Conservation (phyloP, 2,329 filamentous ascomycete genomes). For the Fusarium paranaense region DNA sequence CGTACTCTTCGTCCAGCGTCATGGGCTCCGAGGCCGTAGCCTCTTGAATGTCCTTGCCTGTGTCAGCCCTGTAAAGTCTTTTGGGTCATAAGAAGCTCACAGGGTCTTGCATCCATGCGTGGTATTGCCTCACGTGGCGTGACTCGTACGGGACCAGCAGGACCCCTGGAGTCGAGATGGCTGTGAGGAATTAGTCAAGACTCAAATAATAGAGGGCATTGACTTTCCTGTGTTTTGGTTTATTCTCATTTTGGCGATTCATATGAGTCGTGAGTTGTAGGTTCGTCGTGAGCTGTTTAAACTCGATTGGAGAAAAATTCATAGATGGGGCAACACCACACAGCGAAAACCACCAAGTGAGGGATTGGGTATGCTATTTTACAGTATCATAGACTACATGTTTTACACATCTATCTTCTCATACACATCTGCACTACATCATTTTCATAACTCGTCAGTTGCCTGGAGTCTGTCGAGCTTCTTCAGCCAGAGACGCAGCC, state of each 20-base stretch:
- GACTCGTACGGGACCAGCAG: constrained; percentile 87
- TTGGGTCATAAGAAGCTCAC: constrained; percentile 51
- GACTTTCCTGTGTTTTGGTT: constrained; percentile 58
- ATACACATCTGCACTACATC: not conserved
- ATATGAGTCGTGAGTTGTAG: constrained; percentile 20
- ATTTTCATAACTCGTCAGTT: constrained; percentile 16
- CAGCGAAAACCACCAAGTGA: not conserved
- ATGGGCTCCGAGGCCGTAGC: constrained; percentile 91
- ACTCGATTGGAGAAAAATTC: constrained; percentile 24
- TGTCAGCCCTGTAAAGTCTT: not conserved
- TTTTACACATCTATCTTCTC: constrained; percentile 21
- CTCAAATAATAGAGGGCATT: rapidly evolving
- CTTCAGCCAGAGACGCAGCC: constrained; percentile 44
- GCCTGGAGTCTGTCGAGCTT: constrained; percentile 38
- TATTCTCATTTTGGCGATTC: constrained; percentile 53
- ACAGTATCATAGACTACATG: constrained; percentile 29
- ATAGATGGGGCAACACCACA: constrained; percentile 5
- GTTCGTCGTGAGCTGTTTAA: constrained; percentile 8
- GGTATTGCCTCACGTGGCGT: constrained; percentile 85
- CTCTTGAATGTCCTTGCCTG: constrained; percentile 74
- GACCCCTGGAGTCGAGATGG: constrained; percentile 72
- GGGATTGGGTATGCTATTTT: not conserved
- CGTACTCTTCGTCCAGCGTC: constrained; percentile 83
- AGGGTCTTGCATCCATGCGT: constrained; percentile 91
- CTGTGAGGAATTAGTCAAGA: constrained; percentile 55